Evolutionary conservation across 2,329 filamentous ascomycete species (phyloP).

Genomic region (Aspergillus ruber): DNA sequence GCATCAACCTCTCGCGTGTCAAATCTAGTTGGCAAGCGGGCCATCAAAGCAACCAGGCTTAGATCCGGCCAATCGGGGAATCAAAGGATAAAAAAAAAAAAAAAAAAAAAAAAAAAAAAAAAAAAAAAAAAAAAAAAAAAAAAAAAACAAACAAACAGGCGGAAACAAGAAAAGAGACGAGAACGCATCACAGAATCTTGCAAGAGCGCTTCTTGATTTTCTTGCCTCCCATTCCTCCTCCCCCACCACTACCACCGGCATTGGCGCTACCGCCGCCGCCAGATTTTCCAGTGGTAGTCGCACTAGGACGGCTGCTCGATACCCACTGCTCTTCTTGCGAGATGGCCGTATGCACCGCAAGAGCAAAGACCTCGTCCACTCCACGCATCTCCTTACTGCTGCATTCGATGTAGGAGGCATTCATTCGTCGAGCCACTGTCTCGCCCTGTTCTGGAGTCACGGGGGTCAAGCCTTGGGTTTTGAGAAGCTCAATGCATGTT

Average conservation of each 20-base stretch:
- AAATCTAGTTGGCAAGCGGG: background rate
- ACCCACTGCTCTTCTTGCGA: constrained; percentile 69
- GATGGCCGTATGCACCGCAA: constrained; percentile 83
- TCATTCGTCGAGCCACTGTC: constrained; percentile 86
- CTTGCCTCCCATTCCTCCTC: constrained; percentile 28
- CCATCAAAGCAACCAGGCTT: constrained; percentile 32
- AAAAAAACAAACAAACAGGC: constrained; percentile 3
- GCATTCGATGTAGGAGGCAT: constrained; percentile 93
- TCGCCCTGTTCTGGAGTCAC: constrained; percentile 87
- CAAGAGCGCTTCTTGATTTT: constrained; percentile 84
- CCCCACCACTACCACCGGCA: constrained; percentile 16
- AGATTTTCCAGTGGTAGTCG: constrained; percentile 18
- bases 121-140: constrained; percentile 6
- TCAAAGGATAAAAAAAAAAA: constrained; percentile 6
- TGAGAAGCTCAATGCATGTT: constrained; percentile 96
- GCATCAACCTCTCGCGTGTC: constrained; percentile 9
- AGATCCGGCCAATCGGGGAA: constrained; percentile 15
- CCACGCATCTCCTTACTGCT: constrained; percentile 96
- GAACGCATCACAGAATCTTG: constrained; percentile 59
- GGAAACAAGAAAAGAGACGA: constrained; percentile 19
- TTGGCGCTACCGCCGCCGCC: constrained; percentile 28
- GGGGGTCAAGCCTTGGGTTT: constrained; percentile 92
- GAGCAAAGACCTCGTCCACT: constrained; percentile 93
- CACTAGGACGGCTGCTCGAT: constrained; percentile 22
- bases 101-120: constrained; percentile 5